These are phyloP conservation scores for Rickenella mellea DNA, from an alignment of 768 basidiomycete genomes.

Conservation along the genomic window DNA sequence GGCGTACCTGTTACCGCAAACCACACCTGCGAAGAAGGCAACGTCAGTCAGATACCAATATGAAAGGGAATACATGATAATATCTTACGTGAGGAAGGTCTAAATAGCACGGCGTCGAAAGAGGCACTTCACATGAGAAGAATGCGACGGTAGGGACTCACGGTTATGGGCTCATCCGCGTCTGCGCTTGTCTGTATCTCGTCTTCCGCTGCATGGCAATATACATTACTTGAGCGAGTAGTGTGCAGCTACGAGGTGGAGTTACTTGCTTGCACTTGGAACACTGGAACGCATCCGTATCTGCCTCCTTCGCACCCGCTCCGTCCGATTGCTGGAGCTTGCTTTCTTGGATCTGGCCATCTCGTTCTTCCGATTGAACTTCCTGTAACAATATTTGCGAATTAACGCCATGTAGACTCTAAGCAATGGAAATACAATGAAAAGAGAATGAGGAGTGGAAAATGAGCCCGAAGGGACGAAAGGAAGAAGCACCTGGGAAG, in stretches of 20 bases:
- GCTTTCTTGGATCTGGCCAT: constrained; percentile 71
- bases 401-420: neutral
- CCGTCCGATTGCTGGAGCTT: constrained; percentile 89
- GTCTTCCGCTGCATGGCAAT: constrained; percentile 92
- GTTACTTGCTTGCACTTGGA: constrained; percentile 88
- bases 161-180: constrained; percentile 98
- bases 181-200: constrained; percentile 92
- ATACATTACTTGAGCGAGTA: too few relatives aligned
- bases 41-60: neutral
- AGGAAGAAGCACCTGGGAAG: constrained; percentile 70
- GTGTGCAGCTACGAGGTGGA: too few relatives aligned
- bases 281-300: constrained; percentile 98
- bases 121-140: neutral
- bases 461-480: too few relatives aligned
- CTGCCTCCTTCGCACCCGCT: constrained; percentile 83
- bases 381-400: constrained; percentile 48
- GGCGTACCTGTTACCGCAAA: too few relatives aligned
- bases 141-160: constrained; percentile 26
- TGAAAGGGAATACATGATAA: constrained; percentile 1
- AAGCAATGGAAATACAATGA: constrained; percentile 13
- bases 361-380: constrained; percentile 91
- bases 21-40: too few relatives aligned
- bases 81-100: constrained; percentile 80
- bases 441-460: too few relatives aligned
- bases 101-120: constrained; percentile 20